Evolutionary conservation across 2,329 filamentous ascomycete genomes (phyloP), one percentile per base, ranked within the genome.

Genomic region (Xylaria sp.): DNA sequence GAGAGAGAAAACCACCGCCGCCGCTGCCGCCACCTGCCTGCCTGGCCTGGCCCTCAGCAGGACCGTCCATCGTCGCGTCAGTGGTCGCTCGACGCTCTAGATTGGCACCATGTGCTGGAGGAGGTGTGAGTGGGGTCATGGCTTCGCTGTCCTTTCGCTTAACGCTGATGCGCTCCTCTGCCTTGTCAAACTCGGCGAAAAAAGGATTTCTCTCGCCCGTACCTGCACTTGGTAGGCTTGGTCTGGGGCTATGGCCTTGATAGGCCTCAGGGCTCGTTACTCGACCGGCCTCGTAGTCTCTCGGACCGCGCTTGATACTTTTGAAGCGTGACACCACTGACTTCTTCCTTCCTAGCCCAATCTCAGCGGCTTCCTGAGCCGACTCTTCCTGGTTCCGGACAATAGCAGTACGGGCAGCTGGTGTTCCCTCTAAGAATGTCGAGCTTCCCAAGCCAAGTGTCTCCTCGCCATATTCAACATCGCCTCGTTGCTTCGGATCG

Each of bases 371-470:
- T 66, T 87, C 86, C 54, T 91, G 87, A 20, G 86, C 87, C 69
- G 92, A 81, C 74, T 90, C 93, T 38, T 87, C 91, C 75, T 95
- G 88, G 59, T 89, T 89, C 69, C 91, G 89, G 78, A 93, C 88
- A 63, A 97, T 93, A 20, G 92, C 93, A 7, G 90, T 88, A 74
- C 90, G 89, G 33, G 94, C 92, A 33, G 94, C 96, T 15, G 96
- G 95, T 1, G 96, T 92, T 42, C 96, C 96, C 76, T 99, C 96
- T 26, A 99, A 82, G 84, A 98, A 98, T 2, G 96, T 99, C 40
- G 94, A 97, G 1, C 94, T 97, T 62, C 96, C 96, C 7, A 99
- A 83, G 10, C 96, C 96, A 69, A 93, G 83, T 3, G 89, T 91
- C 80, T 97, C 90, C 64, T 94, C 89, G 20, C 95, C 95, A 74